phyloP scores from a whole-genome alignment of 148 eudicot genomes.

The Rheum nobile region DNA sequence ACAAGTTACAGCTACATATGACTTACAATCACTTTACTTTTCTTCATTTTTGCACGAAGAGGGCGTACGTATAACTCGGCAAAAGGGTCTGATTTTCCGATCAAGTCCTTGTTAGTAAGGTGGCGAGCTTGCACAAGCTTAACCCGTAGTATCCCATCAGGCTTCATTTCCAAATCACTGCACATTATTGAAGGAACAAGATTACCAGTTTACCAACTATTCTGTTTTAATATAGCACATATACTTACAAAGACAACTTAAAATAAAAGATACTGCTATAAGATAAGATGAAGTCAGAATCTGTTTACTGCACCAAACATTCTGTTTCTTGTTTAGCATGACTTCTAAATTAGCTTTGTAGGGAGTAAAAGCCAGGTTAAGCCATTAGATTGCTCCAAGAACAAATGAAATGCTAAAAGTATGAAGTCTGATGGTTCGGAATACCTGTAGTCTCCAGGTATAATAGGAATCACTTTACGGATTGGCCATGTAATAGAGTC shows the following conservation, averaged over 20 bases:
- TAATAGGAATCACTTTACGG: constrained; percentile 81
- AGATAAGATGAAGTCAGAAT: background rate
- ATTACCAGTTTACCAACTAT: no score
- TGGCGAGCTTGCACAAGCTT: constrained; percentile 95
- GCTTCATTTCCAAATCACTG: constrained; percentile 94
- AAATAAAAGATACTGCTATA: background rate
- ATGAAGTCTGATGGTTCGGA: background rate
- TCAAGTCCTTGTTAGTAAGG: constrained; percentile 78
- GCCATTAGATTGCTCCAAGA: background rate
- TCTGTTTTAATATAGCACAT: background rate
- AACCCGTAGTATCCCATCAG: constrained; percentile 83
- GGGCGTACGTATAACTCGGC: constrained; percentile 78
- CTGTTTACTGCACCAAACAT: background rate
- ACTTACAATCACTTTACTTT: constrained; percentile 84
- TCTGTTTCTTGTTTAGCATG: no score
- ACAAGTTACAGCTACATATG: background rate
- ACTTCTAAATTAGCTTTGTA: background rate
- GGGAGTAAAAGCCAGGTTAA: background rate
- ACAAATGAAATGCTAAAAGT: background rate
- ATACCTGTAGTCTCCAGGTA: constrained; percentile 96
- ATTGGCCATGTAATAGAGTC: constrained; percentile 99
- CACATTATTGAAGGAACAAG: background rate
- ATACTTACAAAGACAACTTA: background rate
- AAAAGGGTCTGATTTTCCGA: constrained; percentile 98
- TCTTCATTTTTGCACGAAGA: constrained; percentile 61